These are phyloP conservation scores for Globisporangium nodosum DNA, from an alignment of 352 stramenopile genomes.

Conservation along the genomic window DNA sequence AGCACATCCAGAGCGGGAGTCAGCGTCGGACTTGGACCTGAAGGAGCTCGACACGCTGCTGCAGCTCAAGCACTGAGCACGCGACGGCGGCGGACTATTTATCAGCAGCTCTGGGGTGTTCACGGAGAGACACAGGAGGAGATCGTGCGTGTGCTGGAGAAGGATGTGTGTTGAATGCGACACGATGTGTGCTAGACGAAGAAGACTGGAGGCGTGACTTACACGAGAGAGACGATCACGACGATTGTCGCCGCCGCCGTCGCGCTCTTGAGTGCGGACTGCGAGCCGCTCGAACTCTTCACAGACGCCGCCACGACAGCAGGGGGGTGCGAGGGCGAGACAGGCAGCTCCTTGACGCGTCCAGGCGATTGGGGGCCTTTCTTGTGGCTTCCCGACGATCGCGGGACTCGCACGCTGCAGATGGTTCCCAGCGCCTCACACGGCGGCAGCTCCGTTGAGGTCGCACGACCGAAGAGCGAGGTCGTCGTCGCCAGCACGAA, in stretches of 20 bases:
- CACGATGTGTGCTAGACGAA: neutral
- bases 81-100: neutral
- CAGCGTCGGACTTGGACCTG: neutral
- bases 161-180: no score
- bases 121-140: neutral
- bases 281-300: neutral
- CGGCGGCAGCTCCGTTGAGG: neutral
- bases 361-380: neutral
- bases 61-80: neutral
- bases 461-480: no score
- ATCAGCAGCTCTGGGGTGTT: neutral
- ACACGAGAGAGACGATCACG: constrained; percentile 4
- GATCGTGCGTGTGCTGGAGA: no score
- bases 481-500: no score
- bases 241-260: constrained; percentile 3
- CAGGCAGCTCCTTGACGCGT: neutral
- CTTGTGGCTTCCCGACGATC: neutral
- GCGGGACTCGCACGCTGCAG: no score
- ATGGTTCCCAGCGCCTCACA: neutral
- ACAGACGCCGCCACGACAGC: no score
- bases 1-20: neutral
- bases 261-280: neutral
- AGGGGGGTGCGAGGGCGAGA: neutral
- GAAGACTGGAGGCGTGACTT: neutral
- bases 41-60: neutral